A percentile compares a stretch with the other conserved stretches of the same genome.
Evolutionary conservation across 78 protist species (phyloP).

Genomic region (Dictyostelium citrinum): DNA sequence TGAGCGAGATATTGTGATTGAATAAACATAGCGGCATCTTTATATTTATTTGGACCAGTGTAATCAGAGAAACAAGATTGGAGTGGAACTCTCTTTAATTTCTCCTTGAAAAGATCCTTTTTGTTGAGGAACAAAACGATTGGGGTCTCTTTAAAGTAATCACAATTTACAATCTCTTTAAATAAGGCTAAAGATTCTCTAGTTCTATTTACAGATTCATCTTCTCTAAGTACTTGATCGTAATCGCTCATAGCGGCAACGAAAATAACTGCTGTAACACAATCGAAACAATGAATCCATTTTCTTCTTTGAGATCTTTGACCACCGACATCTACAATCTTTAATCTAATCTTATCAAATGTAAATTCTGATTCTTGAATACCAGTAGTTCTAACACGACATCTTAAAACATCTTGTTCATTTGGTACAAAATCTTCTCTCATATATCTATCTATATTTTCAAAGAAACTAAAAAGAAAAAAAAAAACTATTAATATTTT

Average conservation of each 20-base stretch:
- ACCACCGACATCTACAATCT: conserved; percentile 94
- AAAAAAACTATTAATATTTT: background rate
- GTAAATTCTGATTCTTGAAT: conserved; percentile 80
- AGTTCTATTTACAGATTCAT: conserved; percentile 84
- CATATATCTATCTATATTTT: conserved; percentile 60
- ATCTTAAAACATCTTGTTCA: conserved; percentile 82
- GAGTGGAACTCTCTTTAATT: conserved; percentile 84
- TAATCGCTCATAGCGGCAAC: conserved; percentile 82
- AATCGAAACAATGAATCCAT: conserved; percentile 91
- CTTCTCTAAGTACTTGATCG: conserved; percentile 84
- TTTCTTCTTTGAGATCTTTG: conserved; percentile 91
- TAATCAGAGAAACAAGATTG: conserved; percentile 84
- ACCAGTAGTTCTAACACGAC: conserved; percentile 89
- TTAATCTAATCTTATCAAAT: conserved; percentile 51
- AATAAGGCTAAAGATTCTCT: conserved; percentile 81
- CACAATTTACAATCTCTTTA: conserved; percentile 85
- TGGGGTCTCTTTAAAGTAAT: conserved; percentile 83
- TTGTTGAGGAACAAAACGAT: conserved; percentile 88
- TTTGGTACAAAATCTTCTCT: conserved; percentile 83
- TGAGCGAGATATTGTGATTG: conserved; percentile 63
- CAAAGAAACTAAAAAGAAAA: conserved; percentile 70
- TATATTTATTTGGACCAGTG: conserved; percentile 75
- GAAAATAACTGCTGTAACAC: conserved; percentile 89
- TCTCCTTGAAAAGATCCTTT: conserved; percentile 89
- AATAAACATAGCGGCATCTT: conserved; percentile 80